Conservation (phyloP, 768 basidiomycete species). For the Pleurotus platypus region DNA sequence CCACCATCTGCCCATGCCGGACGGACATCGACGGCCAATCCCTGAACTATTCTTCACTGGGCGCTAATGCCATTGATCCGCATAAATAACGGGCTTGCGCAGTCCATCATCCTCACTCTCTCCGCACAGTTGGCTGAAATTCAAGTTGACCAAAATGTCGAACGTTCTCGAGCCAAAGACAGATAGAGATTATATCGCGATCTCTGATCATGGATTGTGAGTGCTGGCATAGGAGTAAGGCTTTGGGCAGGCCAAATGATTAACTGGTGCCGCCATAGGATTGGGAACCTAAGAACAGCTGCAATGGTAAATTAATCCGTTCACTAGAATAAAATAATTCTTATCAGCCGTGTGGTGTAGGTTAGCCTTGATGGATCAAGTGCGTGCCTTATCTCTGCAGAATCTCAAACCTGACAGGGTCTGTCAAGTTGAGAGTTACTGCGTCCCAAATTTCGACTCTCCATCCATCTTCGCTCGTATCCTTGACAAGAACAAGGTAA, state of each 20-base stretch:
- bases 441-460: slow-evolving; percentile 91
- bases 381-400: slow-evolving; percentile 24
- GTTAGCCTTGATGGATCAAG: slow-evolving; percentile 82
- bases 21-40: slow-evolving; percentile 5
- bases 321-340: neutral
- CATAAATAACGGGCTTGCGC: neutral
- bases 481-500: slow-evolving; percentile 73
- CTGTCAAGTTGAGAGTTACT: slow-evolving; percentile 80
- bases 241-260: neutral
- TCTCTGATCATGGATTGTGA: slow-evolving; percentile 79
- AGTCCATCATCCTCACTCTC: neutral
- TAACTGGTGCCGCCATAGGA: slow-evolving; percentile 36
- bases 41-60: neutral
- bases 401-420: neutral
- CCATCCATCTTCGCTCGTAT: slow-evolving; percentile 90
- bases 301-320: slow-evolving; percentile 39
- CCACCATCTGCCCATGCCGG: too few species aligned
- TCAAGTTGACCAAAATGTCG: slow-evolving; percentile 29
- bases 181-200: slow-evolving; percentile 67
- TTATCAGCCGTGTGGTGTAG: neutral
- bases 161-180: slow-evolving; percentile 49
- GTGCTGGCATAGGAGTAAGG: slow-evolving; percentile 17
- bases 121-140: neutral
- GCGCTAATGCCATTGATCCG: neutral
- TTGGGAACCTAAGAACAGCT: slow-evolving; percentile 82